These are phyloP conservation scores for Ochetophila trinervis DNA, from an alignment of 306 rosid species.

Conservation along the genomic window DNA sequence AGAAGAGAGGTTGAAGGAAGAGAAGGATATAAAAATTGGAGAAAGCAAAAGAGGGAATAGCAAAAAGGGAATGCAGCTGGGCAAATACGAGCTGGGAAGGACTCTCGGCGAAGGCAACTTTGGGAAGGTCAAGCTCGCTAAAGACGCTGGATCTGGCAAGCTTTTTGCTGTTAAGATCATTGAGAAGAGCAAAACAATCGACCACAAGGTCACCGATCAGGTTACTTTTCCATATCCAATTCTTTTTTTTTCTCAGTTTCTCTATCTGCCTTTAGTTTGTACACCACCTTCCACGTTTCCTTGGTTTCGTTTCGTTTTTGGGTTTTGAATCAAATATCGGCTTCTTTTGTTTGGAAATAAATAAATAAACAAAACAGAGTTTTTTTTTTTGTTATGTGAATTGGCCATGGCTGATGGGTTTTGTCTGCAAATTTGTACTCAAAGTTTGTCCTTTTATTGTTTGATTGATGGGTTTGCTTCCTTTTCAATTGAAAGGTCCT, in stretches of 20 bases:
- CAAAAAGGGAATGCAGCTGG: conserved; percentile 44
- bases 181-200: conserved; percentile 55
- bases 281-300: no score
- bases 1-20: no score
- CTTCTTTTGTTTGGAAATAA: neutral
- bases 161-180: conserved; percentile 72
- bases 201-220: conserved; percentile 72
- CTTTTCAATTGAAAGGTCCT: no score
- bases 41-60: neutral
- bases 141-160: conserved; percentile 49
- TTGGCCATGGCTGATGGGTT: no score
- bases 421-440: neutral
- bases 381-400: no score
- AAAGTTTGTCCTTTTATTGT: no score
- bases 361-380: no score
- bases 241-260: no score
- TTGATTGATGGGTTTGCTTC: no score
- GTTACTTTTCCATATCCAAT: conserved; percentile 27
- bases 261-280: no score
- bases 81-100: conserved; percentile 76
- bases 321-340: neutral
- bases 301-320: neutral
- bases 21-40: neutral
- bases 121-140: conserved; percentile 80
- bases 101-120: conserved; percentile 86